Evolutionary conservation across 768 basidiomycete species (phyloP), one percentile per base, ranked within the genome.

Genomic region (Amanita phalloides): DNA sequence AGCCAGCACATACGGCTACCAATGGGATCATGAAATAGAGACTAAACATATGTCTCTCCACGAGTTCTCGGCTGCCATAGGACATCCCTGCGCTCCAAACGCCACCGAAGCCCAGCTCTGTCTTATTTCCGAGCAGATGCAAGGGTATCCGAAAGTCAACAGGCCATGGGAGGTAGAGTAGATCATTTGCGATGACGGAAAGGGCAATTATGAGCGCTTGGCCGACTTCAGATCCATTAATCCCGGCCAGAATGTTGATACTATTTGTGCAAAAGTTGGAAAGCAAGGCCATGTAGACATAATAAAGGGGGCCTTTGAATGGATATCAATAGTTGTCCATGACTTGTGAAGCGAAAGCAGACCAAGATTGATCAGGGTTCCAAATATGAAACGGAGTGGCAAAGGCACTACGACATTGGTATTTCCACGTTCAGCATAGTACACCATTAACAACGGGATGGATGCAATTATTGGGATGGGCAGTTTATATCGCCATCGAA

Each of bases 231-330:
- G 95, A 84, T 9, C 95, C 96, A 63, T 99, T 98, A 57, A 97
- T 88, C 7, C 95, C 96, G 9, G 96, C 96, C 14, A 98, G 82
- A 58, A 99, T 98, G 67, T 99, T 99, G 75, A 98, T 96, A 64
- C 88, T 88, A 68, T 99, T 99, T 14, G 95, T 97, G 50, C 90
- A 82, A 66, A 98, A 99, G 0, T 93, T 98, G 30, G 94, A 97
- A 14, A 99, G 73, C 28, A 98, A 68, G 4, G 91, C 81, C 90
- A 99, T 97, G 71, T 98, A 99, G 49, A 94, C 54, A 66, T 98
- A 99, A 67, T 98, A 98, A 3, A 98, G 67, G 0, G 91, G 90
- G 2, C 95, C 95, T 97, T 39, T 36, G 28, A 5, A 28, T 36
- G 25, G 25, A 49, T 50, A 49, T 62, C 37, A 48, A 26, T 21